Evolutionary conservation across 2,329 filamentous ascomycete genomes (phyloP).

Genomic region (Trichoderma sp.): DNA sequence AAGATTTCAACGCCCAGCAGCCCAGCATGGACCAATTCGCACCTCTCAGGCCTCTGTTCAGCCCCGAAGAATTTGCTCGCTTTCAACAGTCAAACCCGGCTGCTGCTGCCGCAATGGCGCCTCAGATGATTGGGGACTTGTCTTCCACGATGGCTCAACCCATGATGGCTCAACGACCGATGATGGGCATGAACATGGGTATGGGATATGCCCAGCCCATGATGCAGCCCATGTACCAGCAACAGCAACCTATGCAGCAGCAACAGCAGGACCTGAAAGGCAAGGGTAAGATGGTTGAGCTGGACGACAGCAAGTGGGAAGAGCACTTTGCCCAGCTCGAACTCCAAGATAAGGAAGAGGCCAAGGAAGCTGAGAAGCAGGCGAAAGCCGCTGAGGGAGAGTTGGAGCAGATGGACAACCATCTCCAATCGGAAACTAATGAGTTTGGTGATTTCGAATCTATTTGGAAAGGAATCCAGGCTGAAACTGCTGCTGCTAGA

Average conservation of each 20-base stretch:
- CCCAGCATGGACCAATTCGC: slow-evolving; percentile 72
- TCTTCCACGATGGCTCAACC: slow-evolving; percentile 54
- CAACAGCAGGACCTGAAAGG: slow-evolving; percentile 64
- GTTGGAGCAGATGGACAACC: slow-evolving; percentile 80
- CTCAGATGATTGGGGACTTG: slow-evolving; percentile 59
- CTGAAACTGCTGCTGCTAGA: slow-evolving; percentile 71
- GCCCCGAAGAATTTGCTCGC: slow-evolving; percentile 80
- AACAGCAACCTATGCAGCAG: slow-evolving; percentile 53
- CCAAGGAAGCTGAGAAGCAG: slow-evolving; percentile 62
- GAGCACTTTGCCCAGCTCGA: slow-evolving; percentile 93
- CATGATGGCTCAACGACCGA: slow-evolving; percentile 58
- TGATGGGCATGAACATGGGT: slow-evolving; percentile 60
- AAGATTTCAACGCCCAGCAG: slow-evolving; percentile 62
- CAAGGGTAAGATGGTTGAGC: slow-evolving; percentile 91
- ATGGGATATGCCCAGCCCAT: slow-evolving; percentile 60
- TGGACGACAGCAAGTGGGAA: slow-evolving; percentile 94
- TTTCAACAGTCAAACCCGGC: slow-evolving; percentile 77
- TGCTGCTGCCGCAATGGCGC: slow-evolving; percentile 55
- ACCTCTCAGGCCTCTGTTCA: slow-evolving; percentile 66
- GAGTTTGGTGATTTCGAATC: slow-evolving; percentile 88
- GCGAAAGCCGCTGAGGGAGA: slow-evolving; percentile 77
- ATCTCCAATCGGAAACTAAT: slow-evolving; percentile 69
- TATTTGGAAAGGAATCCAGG: slow-evolving; percentile 82
- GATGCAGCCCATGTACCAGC: slow-evolving; percentile 53
- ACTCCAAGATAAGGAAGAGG: slow-evolving; percentile 57